Conservation (phyloP, 2,329 filamentous ascomycete genomes). For the Clarireedia paspali region DNA sequence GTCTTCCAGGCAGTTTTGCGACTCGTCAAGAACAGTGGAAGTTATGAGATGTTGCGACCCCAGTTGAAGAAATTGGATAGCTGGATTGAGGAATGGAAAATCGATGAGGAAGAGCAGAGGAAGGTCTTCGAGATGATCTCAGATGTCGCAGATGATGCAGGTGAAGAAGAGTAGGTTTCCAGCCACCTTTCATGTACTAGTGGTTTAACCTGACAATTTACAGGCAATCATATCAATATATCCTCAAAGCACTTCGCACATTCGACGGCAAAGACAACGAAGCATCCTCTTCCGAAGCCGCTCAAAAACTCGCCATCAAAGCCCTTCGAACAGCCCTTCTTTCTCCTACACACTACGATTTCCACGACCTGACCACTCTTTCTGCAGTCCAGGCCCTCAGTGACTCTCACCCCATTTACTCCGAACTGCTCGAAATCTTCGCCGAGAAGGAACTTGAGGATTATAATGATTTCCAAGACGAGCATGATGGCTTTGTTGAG, state of each 20-base stretch:
- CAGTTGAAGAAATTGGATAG: slow-evolving; percentile 75
- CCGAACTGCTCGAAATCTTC: slow-evolving; percentile 92
- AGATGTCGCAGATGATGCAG: slow-evolving; percentile 70
- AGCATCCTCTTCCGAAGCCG: slow-evolving; percentile 50
- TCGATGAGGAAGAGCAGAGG: slow-evolving; percentile 73
- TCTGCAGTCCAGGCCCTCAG: slow-evolving; percentile 79
- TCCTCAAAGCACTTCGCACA: slow-evolving; percentile 53
- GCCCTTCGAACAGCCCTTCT: slow-evolving; percentile 61
- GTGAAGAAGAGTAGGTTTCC: slow-evolving; percentile 62
- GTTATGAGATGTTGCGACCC: slow-evolving; percentile 77
- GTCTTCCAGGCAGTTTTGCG: slow-evolving; percentile 84
- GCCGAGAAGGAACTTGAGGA: slow-evolving; percentile 90
- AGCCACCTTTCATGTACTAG: neutral
- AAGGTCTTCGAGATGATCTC: slow-evolving; percentile 78
- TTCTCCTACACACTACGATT: slow-evolving; percentile 61
- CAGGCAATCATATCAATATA: slow-evolving; percentile 58
- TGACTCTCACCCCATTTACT: slow-evolving; percentile 76
- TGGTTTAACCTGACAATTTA: slow-evolving; percentile 21
- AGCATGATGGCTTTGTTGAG: slow-evolving; percentile 80
- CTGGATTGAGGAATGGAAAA: slow-evolving; percentile 80
- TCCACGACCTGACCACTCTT: slow-evolving; percentile 61
- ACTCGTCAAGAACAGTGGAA: slow-evolving; percentile 65
- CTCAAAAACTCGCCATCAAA: slow-evolving; percentile 55
- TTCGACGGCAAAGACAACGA: slow-evolving; percentile 49
- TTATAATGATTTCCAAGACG: slow-evolving; percentile 90